Conservation (phyloP, 768 basidiomycete species). For the Baorangia bicolor region DNA sequence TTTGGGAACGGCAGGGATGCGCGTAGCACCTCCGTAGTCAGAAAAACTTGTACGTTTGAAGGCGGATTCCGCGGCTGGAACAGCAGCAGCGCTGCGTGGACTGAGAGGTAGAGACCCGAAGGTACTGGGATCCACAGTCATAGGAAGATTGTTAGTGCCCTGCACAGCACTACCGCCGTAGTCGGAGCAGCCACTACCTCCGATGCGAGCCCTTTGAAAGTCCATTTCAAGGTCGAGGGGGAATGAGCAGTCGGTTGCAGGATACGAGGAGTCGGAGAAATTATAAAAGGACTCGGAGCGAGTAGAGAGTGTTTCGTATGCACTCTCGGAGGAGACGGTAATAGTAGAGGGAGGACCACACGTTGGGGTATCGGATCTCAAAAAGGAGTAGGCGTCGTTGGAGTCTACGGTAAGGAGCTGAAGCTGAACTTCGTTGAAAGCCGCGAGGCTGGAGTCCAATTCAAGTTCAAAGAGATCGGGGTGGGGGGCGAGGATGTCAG, state of each 20-base stretch:
- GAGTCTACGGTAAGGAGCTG: slow-evolving; percentile 64
- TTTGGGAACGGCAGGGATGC: slow-evolving; percentile 47
- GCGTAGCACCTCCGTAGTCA: slow-evolving; percentile 60
- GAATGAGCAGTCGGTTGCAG: slow-evolving; percentile 53
- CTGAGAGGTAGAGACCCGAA: slow-evolving; percentile 59
- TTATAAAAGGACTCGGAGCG: slow-evolving; percentile 72
- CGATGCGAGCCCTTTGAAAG: slow-evolving; percentile 59
- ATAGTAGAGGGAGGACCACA: slow-evolving; percentile 76
- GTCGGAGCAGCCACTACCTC: slow-evolving; percentile 48
- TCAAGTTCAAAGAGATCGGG: slow-evolving; percentile 84
- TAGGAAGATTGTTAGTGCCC: slow-evolving; percentile 37
- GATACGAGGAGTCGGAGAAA: slow-evolving; percentile 54
- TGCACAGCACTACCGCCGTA: slow-evolving; percentile 44
- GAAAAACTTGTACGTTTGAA: slow-evolving; percentile 57
- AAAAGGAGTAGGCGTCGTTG: slow-evolving; percentile 62
- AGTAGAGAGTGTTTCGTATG: slow-evolving; percentile 66
- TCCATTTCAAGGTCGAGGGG: slow-evolving; percentile 73
- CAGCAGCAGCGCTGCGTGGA: slow-evolving; percentile 50
- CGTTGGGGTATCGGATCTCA: slow-evolving; percentile 61
- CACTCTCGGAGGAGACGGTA: slow-evolving; percentile 76
- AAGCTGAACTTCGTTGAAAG: slow-evolving; percentile 60
- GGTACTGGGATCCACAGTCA: slow-evolving; percentile 53
- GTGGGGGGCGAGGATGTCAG: slow-evolving; percentile 73
- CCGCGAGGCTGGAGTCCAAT: slow-evolving; percentile 69
- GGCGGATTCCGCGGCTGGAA: slow-evolving; percentile 25